Evolutionary conservation across 164 flowering plant genomes (phyloP).

Genomic region (Nelumbo lutea): DNA sequence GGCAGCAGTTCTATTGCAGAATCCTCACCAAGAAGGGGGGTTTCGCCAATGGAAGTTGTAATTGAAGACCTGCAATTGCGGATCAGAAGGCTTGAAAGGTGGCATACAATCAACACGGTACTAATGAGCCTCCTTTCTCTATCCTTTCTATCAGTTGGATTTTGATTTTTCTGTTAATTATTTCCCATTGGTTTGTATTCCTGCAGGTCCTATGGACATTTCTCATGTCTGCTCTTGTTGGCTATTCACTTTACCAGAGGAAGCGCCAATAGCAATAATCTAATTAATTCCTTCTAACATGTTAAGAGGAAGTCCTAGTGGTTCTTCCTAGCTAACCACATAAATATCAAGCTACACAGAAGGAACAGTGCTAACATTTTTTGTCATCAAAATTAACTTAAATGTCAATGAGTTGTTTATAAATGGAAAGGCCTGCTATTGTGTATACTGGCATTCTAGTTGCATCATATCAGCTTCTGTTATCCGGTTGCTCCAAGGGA

Average conservation of each 20-base stretch:
- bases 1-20: slow-evolving; percentile 73
- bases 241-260: slow-evolving; percentile 91
- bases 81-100: slow-evolving; percentile 80
- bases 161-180: background rate
- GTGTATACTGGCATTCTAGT: background rate
- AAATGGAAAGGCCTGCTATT: background rate
- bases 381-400: background rate
- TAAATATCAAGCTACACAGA: background rate
- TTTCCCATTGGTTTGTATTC: background rate
- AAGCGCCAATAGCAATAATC: slow-evolving; percentile 39
- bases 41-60: slow-evolving; percentile 52
- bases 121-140: background rate
- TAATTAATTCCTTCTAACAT: slow-evolving; percentile 6
- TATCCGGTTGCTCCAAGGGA: too few species aligned
- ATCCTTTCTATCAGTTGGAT: background rate
- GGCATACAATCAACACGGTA: slow-evolving; percentile 89
- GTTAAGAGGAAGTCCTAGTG: slow-evolving; percentile 3
- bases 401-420: background rate
- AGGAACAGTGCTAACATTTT: background rate
- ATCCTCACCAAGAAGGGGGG: slow-evolving; percentile 65
- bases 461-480: too few species aligned
- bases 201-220: slow-evolving; percentile 93
- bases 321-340: background rate
- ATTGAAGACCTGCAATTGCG: slow-evolving; percentile 87
- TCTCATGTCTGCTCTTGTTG: slow-evolving; percentile 92